Evolutionary conservation across 768 basidiomycete species (phyloP).

Genomic region (Russula ochroleuca): DNA sequence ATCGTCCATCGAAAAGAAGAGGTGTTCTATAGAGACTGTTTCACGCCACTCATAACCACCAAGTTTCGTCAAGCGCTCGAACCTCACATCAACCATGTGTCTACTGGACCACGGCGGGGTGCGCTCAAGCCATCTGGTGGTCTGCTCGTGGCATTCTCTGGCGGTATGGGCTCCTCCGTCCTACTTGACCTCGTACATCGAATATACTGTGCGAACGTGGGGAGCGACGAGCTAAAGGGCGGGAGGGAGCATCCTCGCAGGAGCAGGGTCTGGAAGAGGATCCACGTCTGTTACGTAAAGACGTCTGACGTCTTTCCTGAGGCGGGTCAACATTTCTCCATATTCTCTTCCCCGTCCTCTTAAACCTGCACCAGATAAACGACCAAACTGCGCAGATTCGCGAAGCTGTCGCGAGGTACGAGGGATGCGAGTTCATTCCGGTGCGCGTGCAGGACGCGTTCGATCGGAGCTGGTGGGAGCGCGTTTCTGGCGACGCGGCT

Average conservation of each 20-base stretch:
- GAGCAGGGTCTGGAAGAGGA: constrained; percentile 56
- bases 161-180: constrained; percentile 71
- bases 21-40: constrained; percentile 50
- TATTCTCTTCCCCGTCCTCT: neutral
- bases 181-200: constrained; percentile 63
- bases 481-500: constrained; percentile 37
- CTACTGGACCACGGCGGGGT: constrained; percentile 53
- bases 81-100: constrained; percentile 54
- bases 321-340: constrained; percentile 40
- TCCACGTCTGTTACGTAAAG: constrained; percentile 67
- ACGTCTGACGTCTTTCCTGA: constrained; percentile 54
- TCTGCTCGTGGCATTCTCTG: constrained; percentile 68
- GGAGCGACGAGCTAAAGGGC: constrained; percentile 39
- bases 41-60: constrained; percentile 53
- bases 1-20: neutral
- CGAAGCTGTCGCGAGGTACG: constrained; percentile 44
- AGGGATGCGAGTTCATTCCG: constrained; percentile 53
- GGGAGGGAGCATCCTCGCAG: constrained; percentile 67
- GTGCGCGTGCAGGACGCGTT: constrained; percentile 74
- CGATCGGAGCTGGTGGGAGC: constrained; percentile 61
- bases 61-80: constrained; percentile 67
- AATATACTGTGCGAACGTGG: constrained; percentile 46
- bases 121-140: constrained; percentile 64
- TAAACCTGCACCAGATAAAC: constrained; percentile 39
- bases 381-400: constrained; percentile 54